A percentile compares a stretch with the other conserved stretches of the same genome.
Evolutionary conservation across 2,329 filamentous ascomycete species (phyloP).

Genomic region (Cercospora beticola): DNA sequence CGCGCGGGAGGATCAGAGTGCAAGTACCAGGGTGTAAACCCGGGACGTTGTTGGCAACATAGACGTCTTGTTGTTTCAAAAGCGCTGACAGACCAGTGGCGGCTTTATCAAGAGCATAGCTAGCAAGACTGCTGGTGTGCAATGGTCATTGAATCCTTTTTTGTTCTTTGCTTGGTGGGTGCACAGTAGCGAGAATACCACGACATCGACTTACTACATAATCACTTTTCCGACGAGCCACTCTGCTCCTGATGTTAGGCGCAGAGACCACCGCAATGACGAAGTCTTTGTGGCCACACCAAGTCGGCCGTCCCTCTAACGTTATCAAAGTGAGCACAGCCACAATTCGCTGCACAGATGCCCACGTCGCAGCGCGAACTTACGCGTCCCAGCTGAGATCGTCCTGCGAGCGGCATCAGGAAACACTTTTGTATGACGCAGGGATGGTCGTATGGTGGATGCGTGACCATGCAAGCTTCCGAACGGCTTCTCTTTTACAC

Average conservation of each 20-base stretch:
- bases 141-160: slow-evolving; percentile 16
- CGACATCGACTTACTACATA: slow-evolving; percentile 6
- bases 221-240: not conserved
- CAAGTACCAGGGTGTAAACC: not conserved
- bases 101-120: slow-evolving; percentile 15
- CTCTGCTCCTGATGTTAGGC: not conserved
- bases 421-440: slow-evolving; percentile 12
- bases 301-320: not conserved
- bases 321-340: slow-evolving; percentile 7
- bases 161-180: slow-evolving; percentile 17
- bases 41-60: slow-evolving; percentile 10
- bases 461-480: slow-evolving; percentile 18
- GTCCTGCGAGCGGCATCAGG: slow-evolving; percentile 7
- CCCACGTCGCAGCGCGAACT: not conserved
- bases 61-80: slow-evolving; percentile 6
- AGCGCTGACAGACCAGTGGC: slow-evolving; percentile 8
- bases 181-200: slow-evolving; percentile 19
- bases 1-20: slow-evolving; percentile 3
- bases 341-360: slow-evolving; percentile 6
- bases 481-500: slow-evolving; percentile 9
- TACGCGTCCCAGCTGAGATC: slow-evolving; percentile 15
- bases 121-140: slow-evolving; percentile 16
- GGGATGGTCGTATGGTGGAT: slow-evolving; percentile 6
- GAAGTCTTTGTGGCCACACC: not conserved
- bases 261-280: not conserved